Conservation (phyloP, 2,329 filamentous ascomycete species). For the Curvularia sp. region DNA sequence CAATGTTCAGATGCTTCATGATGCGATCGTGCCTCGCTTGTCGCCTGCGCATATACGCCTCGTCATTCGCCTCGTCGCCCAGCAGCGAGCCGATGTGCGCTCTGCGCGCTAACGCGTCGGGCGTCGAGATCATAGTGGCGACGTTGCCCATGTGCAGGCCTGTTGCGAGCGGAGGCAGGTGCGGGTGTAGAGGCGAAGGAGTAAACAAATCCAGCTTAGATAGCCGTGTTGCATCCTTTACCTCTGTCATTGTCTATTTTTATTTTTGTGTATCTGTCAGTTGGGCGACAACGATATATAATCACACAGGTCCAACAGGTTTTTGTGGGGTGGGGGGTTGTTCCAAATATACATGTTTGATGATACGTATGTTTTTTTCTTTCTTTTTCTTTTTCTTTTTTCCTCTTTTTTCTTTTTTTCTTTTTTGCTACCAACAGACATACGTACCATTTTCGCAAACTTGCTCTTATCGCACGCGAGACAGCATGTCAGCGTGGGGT, state of each 20-base stretch:
- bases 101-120: conserved; percentile 34
- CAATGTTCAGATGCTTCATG: conserved; percentile 27
- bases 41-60: conserved; percentile 21
- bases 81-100: conserved; percentile 27
- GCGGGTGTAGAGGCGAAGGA: conserved; percentile 37
- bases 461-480: conserved; percentile 33
- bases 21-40: conserved; percentile 31
- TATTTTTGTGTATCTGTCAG: neutral
- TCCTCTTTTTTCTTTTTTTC: too few relatives aligned
- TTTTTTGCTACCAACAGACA: too few relatives aligned
- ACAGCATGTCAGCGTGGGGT: conserved; percentile 36
- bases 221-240: conserved; percentile 27
- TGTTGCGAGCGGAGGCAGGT: conserved; percentile 30
- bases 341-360: too few relatives aligned
- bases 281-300: too few relatives aligned
- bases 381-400: too few relatives aligned
- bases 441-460: conserved; percentile 41
- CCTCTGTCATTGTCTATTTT: conserved; percentile 43
- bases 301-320: too few relatives aligned
- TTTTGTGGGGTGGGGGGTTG: too few relatives aligned
- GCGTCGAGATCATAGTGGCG: conserved; percentile 35
- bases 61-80: conserved; percentile 8
- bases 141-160: conserved; percentile 32
- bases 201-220: conserved; percentile 47
- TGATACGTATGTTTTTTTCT: too few relatives aligned